Evolutionary conservation across 306 rosid species (phyloP).

Genomic region (Corylus americana): DNA sequence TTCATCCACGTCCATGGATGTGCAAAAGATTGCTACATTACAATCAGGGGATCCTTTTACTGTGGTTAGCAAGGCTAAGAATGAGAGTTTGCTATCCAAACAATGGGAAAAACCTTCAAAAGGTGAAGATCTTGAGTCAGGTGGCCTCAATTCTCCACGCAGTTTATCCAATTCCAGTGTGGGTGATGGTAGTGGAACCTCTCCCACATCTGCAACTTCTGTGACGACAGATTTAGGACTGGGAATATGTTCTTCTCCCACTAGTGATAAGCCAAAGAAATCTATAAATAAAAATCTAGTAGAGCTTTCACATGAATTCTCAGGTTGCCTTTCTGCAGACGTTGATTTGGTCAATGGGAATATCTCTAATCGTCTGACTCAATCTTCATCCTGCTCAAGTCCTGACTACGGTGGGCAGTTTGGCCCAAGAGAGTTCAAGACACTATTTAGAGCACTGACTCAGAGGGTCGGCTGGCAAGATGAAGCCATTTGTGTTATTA

Average conservation of each 20-base stretch:
- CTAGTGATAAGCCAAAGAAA: slow-evolving; percentile 41
- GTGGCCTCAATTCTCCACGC: slow-evolving; percentile 53
- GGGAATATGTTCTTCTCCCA: slow-evolving; percentile 62
- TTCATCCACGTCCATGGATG: slow-evolving; percentile 41
- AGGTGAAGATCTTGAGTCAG: slow-evolving; percentile 61
- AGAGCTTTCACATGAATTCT: slow-evolving; percentile 46
- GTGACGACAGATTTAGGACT: slow-evolving; percentile 86
- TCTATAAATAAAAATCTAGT: slow-evolving; percentile 28
- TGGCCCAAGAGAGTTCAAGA: slow-evolving; percentile 60
- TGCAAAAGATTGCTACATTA: slow-evolving; percentile 39
- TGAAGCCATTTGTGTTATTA: slow-evolving; percentile 59
- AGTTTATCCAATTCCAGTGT: slow-evolving; percentile 71
- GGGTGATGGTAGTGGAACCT: slow-evolving; percentile 63
- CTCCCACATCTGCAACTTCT: slow-evolving; percentile 77
- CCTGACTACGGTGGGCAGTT: slow-evolving; percentile 46
- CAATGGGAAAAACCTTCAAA: slow-evolving; percentile 50
- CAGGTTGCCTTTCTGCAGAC: slow-evolving; percentile 44
- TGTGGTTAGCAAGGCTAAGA: slow-evolving; percentile 33
- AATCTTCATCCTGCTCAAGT: slow-evolving; percentile 61
- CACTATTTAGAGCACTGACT: slow-evolving; percentile 56
- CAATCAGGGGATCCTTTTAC: slow-evolving; percentile 43
- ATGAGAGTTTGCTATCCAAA: slow-evolving; percentile 46
- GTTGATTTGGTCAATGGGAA: slow-evolving; percentile 50
- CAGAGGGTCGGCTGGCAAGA: slow-evolving; percentile 77
- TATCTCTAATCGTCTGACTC: slow-evolving; percentile 39